Evolutionary conservation across 1,284 basidiomycete genomes (phyloP).

Genomic region (Megacollybia platyphylla): DNA sequence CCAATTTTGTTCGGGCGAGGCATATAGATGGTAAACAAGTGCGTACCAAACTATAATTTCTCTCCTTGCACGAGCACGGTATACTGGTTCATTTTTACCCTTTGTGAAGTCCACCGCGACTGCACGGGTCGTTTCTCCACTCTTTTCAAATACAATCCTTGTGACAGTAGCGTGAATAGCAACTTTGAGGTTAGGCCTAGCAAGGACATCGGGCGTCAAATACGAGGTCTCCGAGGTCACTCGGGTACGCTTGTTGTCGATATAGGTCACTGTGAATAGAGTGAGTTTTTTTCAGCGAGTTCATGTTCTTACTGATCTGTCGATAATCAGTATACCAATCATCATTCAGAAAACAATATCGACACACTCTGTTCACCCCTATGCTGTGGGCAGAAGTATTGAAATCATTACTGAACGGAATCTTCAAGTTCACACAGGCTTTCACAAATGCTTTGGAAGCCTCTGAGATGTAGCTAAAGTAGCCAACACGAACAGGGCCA

Average conservation of each 20-base stretch:
- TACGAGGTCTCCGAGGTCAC: conserved; percentile 54
- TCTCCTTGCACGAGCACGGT: conserved; percentile 32
- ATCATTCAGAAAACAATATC: background rate
- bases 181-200: conserved; percentile 50
- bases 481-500: conserved; percentile 39
- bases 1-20: background rate
- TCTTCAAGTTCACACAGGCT: conserved; percentile 31
- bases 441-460: conserved; percentile 30
- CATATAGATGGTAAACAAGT: background rate
- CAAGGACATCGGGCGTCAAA: conserved; percentile 45
- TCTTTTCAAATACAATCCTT: conserved; percentile 43
- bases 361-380: conserved; percentile 39
- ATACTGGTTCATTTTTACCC: conserved; percentile 18
- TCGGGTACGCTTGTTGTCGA: conserved; percentile 33
- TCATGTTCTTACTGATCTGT: conserved; percentile 8
- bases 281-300: background rate
- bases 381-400: conserved; percentile 34
- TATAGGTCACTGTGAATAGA: conserved; percentile 42
- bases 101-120: conserved; percentile 48
- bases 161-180: conserved; percentile 41
- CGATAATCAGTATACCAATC: background rate
- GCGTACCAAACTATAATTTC: conserved; percentile 54
- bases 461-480: conserved; percentile 22
- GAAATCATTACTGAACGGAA: conserved; percentile 35
- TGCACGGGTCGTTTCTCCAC: conserved; percentile 28